phyloP scores from a whole-genome alignment of 2,329 filamentous ascomycete species.

The Ceratocystiopsis minuta region DNA sequence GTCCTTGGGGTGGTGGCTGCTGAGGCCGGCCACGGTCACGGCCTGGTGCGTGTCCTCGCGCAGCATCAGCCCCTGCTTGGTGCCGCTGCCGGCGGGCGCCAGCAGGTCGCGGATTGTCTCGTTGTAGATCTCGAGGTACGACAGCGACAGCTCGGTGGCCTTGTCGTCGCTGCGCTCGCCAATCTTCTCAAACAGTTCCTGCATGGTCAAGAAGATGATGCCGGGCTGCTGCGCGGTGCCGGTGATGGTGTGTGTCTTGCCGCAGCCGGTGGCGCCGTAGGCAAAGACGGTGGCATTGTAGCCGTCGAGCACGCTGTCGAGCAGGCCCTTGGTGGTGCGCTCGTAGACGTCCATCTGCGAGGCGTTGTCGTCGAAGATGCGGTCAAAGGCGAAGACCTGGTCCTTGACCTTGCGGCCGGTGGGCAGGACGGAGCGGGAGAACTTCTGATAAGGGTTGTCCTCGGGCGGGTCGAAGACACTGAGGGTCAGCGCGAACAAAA shows the following conservation, averaged over 20 bases:
- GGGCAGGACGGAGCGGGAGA: conserved; percentile 63
- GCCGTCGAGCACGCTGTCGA: conserved; percentile 88
- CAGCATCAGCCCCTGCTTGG: conserved; percentile 72
- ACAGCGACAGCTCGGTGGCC: conserved; percentile 74
- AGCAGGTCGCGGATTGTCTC: conserved; percentile 93
- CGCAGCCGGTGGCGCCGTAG: conserved; percentile 92
- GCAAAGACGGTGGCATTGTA: conserved; percentile 99
- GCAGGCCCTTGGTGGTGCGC: conserved; percentile 68
- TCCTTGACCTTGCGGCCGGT: conserved; percentile 89
- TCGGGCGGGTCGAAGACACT: conserved; percentile 96
- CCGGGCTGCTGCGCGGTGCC: conserved; percentile 84
- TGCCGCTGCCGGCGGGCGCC: conserved; percentile 63
- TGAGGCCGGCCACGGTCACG: conserved; percentile 78
- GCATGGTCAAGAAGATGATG: conserved; percentile 98
- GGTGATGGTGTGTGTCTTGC: conserved; percentile 95
- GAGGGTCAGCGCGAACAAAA: conserved; percentile 1
- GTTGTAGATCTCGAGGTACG: conserved; percentile 97
- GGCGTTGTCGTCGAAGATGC: conserved; percentile 90
- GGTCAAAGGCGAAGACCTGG: conserved; percentile 91
- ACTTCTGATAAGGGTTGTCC: conserved; percentile 78
- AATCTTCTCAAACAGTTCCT: conserved; percentile 94
- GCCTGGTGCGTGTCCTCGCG: conserved; percentile 88
- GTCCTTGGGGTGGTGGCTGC: conserved; percentile 76
- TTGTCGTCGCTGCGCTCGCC: conserved; percentile 74
- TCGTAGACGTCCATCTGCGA: conserved; percentile 91